Conservation (phyloP, 352 stramenopile genomes). For the Paralagenidium karlingii region DNA sequence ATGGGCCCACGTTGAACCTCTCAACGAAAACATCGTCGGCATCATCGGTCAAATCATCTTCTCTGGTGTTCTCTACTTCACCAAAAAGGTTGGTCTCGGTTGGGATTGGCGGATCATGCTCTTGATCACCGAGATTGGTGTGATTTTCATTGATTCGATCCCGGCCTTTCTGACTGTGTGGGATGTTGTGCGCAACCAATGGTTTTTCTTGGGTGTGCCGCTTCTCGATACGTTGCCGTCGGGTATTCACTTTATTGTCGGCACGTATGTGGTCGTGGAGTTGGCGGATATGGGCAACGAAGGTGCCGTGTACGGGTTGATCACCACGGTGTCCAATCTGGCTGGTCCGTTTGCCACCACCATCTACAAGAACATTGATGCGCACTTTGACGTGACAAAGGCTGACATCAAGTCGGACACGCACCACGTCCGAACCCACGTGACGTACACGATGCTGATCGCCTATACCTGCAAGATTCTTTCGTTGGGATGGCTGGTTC, state of each 20-base stretch:
- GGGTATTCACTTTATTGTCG: conserved; percentile 31
- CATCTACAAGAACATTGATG: conserved; percentile 48
- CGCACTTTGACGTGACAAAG: conserved; percentile 34
- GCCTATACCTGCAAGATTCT: conserved; percentile 36
- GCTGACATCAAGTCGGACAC: conserved; percentile 35
- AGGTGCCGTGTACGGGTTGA: conserved; percentile 21
- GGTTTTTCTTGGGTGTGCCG: conserved; percentile 45
- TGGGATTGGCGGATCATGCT: conserved; percentile 31
- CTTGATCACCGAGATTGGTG: conserved; percentile 32
- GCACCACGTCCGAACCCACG: conserved; percentile 18
- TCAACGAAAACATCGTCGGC: conserved; percentile 36
- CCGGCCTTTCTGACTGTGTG: conserved; percentile 31
- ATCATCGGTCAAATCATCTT: conserved; percentile 42
- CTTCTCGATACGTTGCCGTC: conserved; percentile 23
- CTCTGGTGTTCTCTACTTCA: conserved; percentile 32
- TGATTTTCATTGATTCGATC: conserved; percentile 37
- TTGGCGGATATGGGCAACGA: conserved; percentile 47
- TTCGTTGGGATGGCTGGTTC: conserved; percentile 26
- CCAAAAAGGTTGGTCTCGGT: conserved; percentile 46
- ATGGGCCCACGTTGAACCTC: conserved; percentile 37
- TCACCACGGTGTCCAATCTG: conserved; percentile 36
- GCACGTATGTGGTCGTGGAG: conserved; percentile 44
- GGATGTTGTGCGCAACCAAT: conserved; percentile 25
- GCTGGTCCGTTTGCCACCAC: conserved; percentile 20
- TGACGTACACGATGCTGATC: conserved; percentile 32